phyloP scores from a whole-genome alignment of 2,329 filamentous ascomycete genomes.

The Arthrobotrys sinensis region DNA sequence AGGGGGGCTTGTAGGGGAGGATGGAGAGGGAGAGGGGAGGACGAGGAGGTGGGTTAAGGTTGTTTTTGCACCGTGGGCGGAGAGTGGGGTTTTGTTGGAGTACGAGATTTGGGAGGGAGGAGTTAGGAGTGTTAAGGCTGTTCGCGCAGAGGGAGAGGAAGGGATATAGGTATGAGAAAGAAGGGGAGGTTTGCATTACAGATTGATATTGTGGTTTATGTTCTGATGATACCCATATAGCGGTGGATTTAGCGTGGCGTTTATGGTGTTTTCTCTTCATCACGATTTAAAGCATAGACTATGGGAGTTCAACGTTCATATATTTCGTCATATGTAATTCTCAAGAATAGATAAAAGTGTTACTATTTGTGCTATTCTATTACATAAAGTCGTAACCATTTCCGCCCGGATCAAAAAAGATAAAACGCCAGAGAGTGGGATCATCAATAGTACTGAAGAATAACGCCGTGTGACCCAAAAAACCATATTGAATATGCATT shows the following conservation, averaged over 20 bases:
- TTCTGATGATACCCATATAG: slow-evolving; percentile 32
- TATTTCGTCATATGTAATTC: not conserved
- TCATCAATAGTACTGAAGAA: slow-evolving; percentile 22
- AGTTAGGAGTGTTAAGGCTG: slow-evolving; percentile 26
- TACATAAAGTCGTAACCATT: slow-evolving; percentile 14
- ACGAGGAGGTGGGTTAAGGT: slow-evolving; percentile 86
- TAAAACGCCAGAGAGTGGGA: slow-evolving; percentile 32
- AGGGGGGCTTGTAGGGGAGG: slow-evolving; percentile 68
- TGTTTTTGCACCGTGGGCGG: slow-evolving; percentile 86
- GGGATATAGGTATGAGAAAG: not conserved
- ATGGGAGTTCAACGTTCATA: slow-evolving; percentile 3
- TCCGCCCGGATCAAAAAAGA: not conserved
- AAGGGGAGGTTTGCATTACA: slow-evolving; percentile 7
- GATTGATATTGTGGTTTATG: slow-evolving; percentile 1
- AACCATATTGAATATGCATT: slow-evolving; percentile 19
- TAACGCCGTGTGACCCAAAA: slow-evolving; percentile 28
- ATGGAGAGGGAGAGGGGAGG: slow-evolving; percentile 67
- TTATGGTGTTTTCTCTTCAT: not conserved
- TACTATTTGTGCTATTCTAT: slow-evolving; percentile 6
- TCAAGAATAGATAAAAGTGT: not conserved
- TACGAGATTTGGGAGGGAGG: slow-evolving; percentile 83
- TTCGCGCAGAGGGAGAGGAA: not conserved
- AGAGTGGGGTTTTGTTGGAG: slow-evolving; percentile 74
- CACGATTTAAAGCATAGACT: too few relatives aligned
- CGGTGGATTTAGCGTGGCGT: slow-evolving; percentile 50